phyloP scores from a whole-genome alignment of 1,284 basidiomycete genomes.

The Phaffia rhodozyma region DNA sequence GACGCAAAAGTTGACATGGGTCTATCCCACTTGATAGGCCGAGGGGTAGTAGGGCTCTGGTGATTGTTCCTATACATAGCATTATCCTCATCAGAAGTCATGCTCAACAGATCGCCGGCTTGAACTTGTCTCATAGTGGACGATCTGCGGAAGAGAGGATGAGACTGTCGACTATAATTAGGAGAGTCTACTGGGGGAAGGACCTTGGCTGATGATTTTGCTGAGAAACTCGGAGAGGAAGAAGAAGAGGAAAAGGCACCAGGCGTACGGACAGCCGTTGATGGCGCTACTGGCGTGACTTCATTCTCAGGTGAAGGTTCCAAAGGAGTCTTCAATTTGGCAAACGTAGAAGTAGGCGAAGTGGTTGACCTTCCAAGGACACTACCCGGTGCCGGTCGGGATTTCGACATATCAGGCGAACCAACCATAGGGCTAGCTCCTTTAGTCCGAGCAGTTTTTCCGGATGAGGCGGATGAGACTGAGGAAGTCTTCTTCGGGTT shows the following conservation, averaged over 20 bases:
- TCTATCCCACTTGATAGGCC: constrained; percentile 13
- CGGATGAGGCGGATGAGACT: constrained; percentile 2
- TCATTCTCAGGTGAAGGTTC: not conserved
- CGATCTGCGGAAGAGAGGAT: constrained; percentile 12
- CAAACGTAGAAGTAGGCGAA: not conserved
- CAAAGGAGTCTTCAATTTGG: not conserved
- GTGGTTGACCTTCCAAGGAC: not conserved
- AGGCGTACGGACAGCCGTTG: too few species aligned
- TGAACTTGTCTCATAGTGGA: constrained; percentile 32
- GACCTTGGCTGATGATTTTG: not conserved
- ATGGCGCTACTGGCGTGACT: not conserved
- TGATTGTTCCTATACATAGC: constrained; percentile 27
- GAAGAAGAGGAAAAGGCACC: too few species aligned
- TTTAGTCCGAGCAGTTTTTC: not conserved
- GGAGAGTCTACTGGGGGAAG: not conserved
- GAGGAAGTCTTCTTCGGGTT: not conserved
- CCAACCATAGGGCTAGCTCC: not conserved
- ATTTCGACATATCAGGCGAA: too few species aligned
- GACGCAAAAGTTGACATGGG: constrained; percentile 19
- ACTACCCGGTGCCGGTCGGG: too few species aligned
- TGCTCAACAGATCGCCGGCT: constrained; percentile 43
- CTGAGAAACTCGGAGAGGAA: too few species aligned
- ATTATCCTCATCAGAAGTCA: constrained; percentile 30
- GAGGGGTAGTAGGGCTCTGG: constrained; percentile 6
- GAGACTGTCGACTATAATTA: not conserved